These are phyloP conservation scores for Alternaria arborescens DNA, from an alignment of 2,329 filamentous ascomycete species.

Conservation along the genomic window DNA sequence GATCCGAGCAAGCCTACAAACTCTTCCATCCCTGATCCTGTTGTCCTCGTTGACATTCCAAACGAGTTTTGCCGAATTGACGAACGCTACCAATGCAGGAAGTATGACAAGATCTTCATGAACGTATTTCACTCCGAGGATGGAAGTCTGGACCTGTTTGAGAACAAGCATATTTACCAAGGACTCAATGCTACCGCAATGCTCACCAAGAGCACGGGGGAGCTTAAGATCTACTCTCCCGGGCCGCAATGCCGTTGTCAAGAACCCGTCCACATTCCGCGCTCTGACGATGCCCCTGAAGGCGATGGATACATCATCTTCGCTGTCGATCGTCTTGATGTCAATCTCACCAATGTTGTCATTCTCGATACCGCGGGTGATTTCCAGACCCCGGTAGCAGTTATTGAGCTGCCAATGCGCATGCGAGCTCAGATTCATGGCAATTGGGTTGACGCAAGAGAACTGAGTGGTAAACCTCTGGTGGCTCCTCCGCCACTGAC, in stretches of 20 bases:
- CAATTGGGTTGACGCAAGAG: conserved; percentile 56
- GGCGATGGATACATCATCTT: conserved; percentile 60
- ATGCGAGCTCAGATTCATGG: conserved; percentile 44
- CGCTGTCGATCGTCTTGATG: conserved; percentile 50
- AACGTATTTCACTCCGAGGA: neutral
- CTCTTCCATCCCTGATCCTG: too few relatives aligned
- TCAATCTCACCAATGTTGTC: conserved; percentile 42
- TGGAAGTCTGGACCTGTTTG: too few relatives aligned
- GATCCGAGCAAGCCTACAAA: too few relatives aligned
- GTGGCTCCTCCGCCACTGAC: neutral
- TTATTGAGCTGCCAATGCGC: conserved; percentile 49
- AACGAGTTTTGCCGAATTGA: too few relatives aligned
- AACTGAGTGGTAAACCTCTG: neutral
- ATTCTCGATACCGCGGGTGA: conserved; percentile 48
- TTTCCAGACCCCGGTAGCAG: conserved; percentile 48
- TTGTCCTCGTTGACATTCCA: too few relatives aligned
- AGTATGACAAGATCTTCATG: conserved; percentile 3
- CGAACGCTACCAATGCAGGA: too few relatives aligned
- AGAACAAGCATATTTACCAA: conserved; percentile 6
- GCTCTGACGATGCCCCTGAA: conserved; percentile 51
- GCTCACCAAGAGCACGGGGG: conserved; percentile 21
- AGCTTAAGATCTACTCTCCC: conserved; percentile 38
- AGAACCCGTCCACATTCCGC: conserved; percentile 61
- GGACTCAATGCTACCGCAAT: conserved; percentile 17
- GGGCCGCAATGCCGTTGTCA: conserved; percentile 54